Percentiles rank a stretch among this genome's conserved stretches.
Evolutionary conservation across 495 filamentous ascomycete species (phyloP).

Genomic region (Tuber brumale): DNA sequence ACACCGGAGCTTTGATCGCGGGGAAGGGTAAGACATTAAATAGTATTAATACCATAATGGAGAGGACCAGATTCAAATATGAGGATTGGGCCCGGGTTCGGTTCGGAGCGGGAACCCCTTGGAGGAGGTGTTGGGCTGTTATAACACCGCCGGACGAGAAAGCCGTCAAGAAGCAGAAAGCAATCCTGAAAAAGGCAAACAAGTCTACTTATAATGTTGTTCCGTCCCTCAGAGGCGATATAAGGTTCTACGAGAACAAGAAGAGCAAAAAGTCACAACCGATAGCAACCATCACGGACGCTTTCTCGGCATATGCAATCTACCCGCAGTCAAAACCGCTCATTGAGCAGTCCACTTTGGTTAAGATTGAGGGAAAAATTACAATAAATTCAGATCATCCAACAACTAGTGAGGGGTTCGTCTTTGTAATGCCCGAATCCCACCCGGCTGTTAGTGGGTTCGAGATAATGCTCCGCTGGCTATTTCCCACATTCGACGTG

Average conservation of each 20-base stretch:
- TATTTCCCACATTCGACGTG: slow-evolving; percentile 91
- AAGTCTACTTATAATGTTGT: slow-evolving; percentile 61
- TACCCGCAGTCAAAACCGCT: slow-evolving; percentile 90
- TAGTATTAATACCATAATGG: slow-evolving; percentile 79
- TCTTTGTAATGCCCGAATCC: slow-evolving; percentile 95
- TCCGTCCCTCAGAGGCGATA: slow-evolving; percentile 68
- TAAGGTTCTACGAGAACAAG: slow-evolving; percentile 90
- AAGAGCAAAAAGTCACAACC: slow-evolving; percentile 87
- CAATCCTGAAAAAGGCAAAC: slow-evolving; percentile 66
- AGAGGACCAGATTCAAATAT: slow-evolving; percentile 63
- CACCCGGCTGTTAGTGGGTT: slow-evolving; percentile 88
- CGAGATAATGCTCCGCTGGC: slow-evolving; percentile 90
- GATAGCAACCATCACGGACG: slow-evolving; percentile 84
- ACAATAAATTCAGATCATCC: slow-evolving; percentile 71
- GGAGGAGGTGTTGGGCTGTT: slow-evolving; percentile 95
- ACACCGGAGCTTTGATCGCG: slow-evolving; percentile 90
- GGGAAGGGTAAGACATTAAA: slow-evolving; percentile 86
- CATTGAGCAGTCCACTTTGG: slow-evolving; percentile 86
- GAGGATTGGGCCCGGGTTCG: slow-evolving; percentile 95
- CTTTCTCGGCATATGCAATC: slow-evolving; percentile 87
- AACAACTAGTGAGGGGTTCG: slow-evolving; percentile 76
- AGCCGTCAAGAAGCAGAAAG: slow-evolving; percentile 73
- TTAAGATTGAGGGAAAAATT: slow-evolving; percentile 89
- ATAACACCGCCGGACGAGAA: slow-evolving; percentile 89
- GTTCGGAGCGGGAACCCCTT: slow-evolving; percentile 93